Evolutionary conservation across 305 asterid species (phyloP).

Genomic region (Striga hermonthica): DNA sequence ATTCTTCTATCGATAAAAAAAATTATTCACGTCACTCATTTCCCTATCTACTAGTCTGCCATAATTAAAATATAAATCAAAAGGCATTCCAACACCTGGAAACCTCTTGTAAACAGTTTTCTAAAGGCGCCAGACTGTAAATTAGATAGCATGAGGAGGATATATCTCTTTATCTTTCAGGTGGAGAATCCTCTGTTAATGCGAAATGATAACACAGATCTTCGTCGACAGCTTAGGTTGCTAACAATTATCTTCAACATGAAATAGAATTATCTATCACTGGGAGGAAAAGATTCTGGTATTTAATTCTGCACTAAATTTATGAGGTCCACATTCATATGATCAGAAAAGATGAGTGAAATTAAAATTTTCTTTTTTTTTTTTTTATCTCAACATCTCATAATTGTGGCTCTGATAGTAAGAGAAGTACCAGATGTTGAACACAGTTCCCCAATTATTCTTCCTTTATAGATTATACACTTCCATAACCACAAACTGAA

Average conservation of each 20-base stretch:
- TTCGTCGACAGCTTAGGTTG: no score
- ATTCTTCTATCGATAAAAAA: neutral
- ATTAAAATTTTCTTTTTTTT: neutral
- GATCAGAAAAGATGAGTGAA: neutral
- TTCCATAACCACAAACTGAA: constrained; percentile 13
- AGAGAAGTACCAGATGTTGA: constrained; percentile 8
- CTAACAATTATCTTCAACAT: neutral
- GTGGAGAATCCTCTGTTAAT: neutral
- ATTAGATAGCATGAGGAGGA: no score
- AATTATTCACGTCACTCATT: neutral
- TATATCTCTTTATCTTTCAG: neutral
- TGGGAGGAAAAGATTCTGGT: neutral
- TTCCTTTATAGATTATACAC: neutral
- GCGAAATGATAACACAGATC: neutral
- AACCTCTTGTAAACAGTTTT: neutral
- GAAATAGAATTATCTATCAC: neutral
- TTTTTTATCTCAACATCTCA: constrained; percentile 2
- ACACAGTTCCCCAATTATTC: constrained; percentile 3
- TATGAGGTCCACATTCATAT: neutral
- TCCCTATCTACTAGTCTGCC: neutral
- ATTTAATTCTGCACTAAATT: no score
- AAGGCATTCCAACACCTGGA: constrained; percentile 1
- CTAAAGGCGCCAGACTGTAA: no score
- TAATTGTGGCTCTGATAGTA: constrained; percentile 6
- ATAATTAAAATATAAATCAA: neutral